phyloP scores from a whole-genome alignment of 805 yeast species.

The Candida berthetii region DNA sequence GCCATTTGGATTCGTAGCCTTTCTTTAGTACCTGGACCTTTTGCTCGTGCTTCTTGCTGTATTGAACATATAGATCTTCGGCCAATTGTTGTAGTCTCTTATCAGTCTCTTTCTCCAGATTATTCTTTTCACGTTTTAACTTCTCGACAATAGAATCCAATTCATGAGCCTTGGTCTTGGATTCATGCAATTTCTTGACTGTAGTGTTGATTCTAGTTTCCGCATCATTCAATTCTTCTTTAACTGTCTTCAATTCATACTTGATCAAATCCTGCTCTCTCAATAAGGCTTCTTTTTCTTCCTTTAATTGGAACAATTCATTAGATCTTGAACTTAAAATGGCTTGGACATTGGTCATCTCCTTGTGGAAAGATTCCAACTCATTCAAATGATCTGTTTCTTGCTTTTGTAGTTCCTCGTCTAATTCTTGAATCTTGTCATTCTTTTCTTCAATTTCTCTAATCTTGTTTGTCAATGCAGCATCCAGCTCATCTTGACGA shows the following conservation, averaged over 20 bases:
- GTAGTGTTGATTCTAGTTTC: slow-evolving; percentile 17
- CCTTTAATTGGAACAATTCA: slow-evolving; percentile 18
- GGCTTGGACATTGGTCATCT: slow-evolving; percentile 25
- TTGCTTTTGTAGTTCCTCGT: slow-evolving; percentile 22
- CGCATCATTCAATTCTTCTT: slow-evolving; percentile 16
- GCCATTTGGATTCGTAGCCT: slow-evolving; percentile 50
- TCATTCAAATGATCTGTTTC: slow-evolving; percentile 31
- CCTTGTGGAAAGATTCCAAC: slow-evolving; percentile 27
- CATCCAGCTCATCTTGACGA: neutral
- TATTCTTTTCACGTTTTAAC: slow-evolving; percentile 25
- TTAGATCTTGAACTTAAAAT: slow-evolving; percentile 22
- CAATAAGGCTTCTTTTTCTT: slow-evolving; percentile 18
- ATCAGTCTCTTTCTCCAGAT: slow-evolving; percentile 44
- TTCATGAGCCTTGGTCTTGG: slow-evolving; percentile 12
- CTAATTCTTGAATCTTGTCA: slow-evolving; percentile 20
- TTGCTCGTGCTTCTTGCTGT: slow-evolving; percentile 70
- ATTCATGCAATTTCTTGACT: slow-evolving; percentile 11
- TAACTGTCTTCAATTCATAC: slow-evolving; percentile 17
- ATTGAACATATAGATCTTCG: slow-evolving; percentile 64
- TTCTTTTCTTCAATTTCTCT: slow-evolving; percentile 13
- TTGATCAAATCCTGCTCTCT: slow-evolving; percentile 18
- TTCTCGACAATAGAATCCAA: slow-evolving; percentile 20
- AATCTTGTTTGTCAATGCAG: slow-evolving; percentile 2
- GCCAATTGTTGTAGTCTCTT: slow-evolving; percentile 56
- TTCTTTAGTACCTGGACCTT: slow-evolving; percentile 59